Conservation (phyloP, 257 asterid species). For the Cordia subcordata region DNA sequence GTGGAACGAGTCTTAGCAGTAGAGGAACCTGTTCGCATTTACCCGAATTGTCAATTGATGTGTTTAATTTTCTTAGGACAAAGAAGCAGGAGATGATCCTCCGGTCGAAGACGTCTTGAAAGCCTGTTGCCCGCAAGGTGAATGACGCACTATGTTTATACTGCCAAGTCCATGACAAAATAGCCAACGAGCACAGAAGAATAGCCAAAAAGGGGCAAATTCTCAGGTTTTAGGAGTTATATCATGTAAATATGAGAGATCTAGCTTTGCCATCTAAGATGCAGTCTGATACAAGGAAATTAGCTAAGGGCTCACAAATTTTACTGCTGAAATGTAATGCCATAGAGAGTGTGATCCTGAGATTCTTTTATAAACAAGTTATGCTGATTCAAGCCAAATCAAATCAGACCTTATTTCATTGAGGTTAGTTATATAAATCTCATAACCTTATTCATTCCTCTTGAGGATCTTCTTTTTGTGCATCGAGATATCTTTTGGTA, state of each 20-base stretch:
- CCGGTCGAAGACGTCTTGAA: conserved; percentile 56
- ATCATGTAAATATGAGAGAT: not conserved
- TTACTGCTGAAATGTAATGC: too few relatives aligned
- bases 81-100: conserved; percentile 96
- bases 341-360: too few relatives aligned
- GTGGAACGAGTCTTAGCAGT: not conserved
- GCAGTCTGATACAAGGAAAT: too few relatives aligned
- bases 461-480: too few relatives aligned
- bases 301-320: too few relatives aligned
- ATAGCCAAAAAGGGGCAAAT: not conserved
- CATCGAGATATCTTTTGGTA: too few relatives aligned
- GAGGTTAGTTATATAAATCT: too few relatives aligned
- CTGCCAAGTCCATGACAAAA: not conserved
- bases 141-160: not conserved
- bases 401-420: too few relatives aligned
- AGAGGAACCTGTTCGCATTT: not conserved
- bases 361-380: too few relatives aligned
- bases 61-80: conserved; percentile 48
- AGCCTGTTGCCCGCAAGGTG: conserved; percentile 44
- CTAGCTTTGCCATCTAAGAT: too few relatives aligned
- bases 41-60: not conserved
- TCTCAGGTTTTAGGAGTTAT: not conserved
- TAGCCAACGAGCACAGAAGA: not conserved
- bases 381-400: too few relatives aligned
- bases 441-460: too few relatives aligned